Base-by-base conservation (phyloP, 2,329 filamentous ascomycete species). In the Fusarium odoratissimum region DNA sequence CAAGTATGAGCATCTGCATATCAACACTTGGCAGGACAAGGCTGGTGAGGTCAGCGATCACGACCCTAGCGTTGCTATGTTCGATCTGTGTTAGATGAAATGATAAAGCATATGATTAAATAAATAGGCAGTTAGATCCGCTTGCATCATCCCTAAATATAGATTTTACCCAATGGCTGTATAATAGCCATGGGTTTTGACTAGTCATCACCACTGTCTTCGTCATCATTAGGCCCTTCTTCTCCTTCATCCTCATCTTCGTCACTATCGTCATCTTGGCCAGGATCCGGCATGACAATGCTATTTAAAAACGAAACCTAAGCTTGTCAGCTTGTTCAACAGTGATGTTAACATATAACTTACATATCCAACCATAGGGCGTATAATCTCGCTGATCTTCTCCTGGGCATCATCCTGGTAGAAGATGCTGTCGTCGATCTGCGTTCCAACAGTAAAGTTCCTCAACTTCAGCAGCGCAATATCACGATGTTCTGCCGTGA, bases 391-490 rank as follows among this genome's bases (percentile, higher is more conserved):
- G 57, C 86, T 85, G 58, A 97, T 86, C 77, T 88, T 89, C 35
- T 91, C 87, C 81, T 94, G 87, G 21, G 89, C 90, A 76, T 90
- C 84, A 51, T 88, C 83, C 49, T 86, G 85, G 40, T 91, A 84
- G 25, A 97, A 85, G 52, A 93, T 85, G 14, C 86, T 82, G 76
- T 95, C 94, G 17, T 86, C 80, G 40, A 97, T 82, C 78, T 90
- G 90, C 66, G 86, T 90, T 41, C 90, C 87, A 28, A 97, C 82
- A 0, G 92, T 95, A 80, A 92, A 97, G 80, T 91, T 96, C 68
- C 91, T 89, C 78, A 98, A 86, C 76, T 94, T 92, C 61, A 97
- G 86, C 58, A 98, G 86, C 61, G 91, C 90, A 77, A 97, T 95
- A 75, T 97, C 92, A 45, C 88, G 85, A 79, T 97, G 93, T 64